Base-by-base conservation (phyloP, 2,329 filamentous ascomycete species). In the Aspergillus phoenicis region DNA sequence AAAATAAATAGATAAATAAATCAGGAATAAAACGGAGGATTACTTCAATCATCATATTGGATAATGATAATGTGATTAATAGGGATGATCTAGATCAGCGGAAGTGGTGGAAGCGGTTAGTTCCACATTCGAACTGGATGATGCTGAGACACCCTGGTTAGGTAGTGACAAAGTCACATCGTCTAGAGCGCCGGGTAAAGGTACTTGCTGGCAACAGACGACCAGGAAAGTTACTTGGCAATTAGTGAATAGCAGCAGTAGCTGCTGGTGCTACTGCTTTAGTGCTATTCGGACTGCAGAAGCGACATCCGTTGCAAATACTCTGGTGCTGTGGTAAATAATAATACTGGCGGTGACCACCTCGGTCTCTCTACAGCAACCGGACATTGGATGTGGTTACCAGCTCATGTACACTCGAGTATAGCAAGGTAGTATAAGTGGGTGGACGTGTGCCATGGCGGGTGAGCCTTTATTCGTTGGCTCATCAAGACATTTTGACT, bases 171-270 rank as follows among this genome's bases (percentile, higher is more conserved):
- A 45, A 45, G 41, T 22, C 41, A 45, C 41, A 45, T 17, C 41
- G 41, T 20, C 41, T 22, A 45, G 41, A 22, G 17, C 7, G 41
- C n/a, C 10, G 41, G 41, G 20, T 11, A 22, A 22, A 45, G 3
- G 41, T 51, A 51, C 26, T 15, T 17, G 26, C n/a, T 51, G 26
- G 24, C 47, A 30, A 51, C 47, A 28, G 47, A n/a, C 26, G 8
- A 30, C 26, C 47, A 51, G 47, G 45, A 15, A 28, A 20, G 47
- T 51, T 51, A 33, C 47, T 51, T 51, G 47, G 47, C 47, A 51
- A 8, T 51, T 30, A 26, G 47, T 30, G 33, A 36, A 36, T 36
- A 10, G 8, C 24, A 28, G 47, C 33, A 36, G 33, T 10, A 30
- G 15, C n/a, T n/a, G 26, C n/a, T 49, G 24, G 15, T 49, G 24